Evolutionary conservation across 2,329 filamentous ascomycete species (phyloP), one percentile per base, ranked within the genome.

Genomic region (Byssochlamys sp.): DNA sequence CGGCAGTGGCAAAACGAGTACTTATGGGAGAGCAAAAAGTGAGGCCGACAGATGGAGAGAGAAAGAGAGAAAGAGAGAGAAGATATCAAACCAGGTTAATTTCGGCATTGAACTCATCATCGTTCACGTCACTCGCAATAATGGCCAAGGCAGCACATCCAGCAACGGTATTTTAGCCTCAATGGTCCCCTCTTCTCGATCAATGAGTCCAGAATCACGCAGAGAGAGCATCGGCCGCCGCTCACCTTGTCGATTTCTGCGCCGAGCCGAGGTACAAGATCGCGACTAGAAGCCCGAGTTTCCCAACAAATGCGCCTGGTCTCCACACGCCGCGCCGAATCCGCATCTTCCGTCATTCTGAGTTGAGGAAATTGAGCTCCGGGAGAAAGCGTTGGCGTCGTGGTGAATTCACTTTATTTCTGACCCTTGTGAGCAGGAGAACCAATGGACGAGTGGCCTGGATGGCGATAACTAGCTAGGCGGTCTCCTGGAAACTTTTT

Each of bases 291-390:
- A 24, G 28, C 11, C n/a, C 53, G 14, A 19, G 19, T 49, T 28
- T 55, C 54, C 54, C 54, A 56, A 56, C 55, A 56, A 56, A 52
- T 49, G 53, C 53, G 28, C 35, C 25, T 24, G 19, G 54, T 28
- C 54, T 49, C 54, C 54, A 55, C 54, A 26, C 54, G 19, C 27
- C 19, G 39, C 29, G 29, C 29, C 29, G 11, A 14, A 28, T 55
- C 33, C 31, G 27, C 33, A 10, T 31, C 10, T 45, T 54, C 28
- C 28, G 28, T 35, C 25, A 31, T 31, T 10, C 26, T 28, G 14
- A 52, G 50, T 28, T 27, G 50, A 28, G 50, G 24, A 52, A 10
- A 52, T 14, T 7, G 50, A 52, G 14, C 14, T 51, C 24, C 49
- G 26, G 26, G 24, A 28, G 49, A 12, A 25, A 12, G 49, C 12